Evolutionary conservation across 2,329 filamentous ascomycete species (phyloP), one percentile per base, ranked within the genome.

Genomic region (Thermoascus crustaceus): DNA sequence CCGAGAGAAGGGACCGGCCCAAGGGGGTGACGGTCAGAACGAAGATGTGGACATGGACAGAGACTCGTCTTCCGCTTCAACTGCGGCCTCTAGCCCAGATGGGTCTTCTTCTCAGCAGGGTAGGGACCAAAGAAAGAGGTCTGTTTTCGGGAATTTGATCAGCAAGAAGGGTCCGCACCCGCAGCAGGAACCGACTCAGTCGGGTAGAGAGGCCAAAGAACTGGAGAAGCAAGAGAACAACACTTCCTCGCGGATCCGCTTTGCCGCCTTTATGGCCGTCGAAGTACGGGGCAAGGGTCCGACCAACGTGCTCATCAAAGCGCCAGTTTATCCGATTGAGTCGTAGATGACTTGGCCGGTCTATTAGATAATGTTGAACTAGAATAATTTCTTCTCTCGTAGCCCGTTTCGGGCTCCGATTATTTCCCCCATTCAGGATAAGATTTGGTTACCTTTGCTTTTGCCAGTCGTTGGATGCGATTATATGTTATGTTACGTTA

Each of bases 251-350:
- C 79, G 75, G 46, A 76, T 89, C 37, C 76, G 84, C 26, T 82
- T 88, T 56, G 79, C 84, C 2, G 81, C 79, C 4, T 89, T 88
- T 55, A 61, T 87, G 38, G 75, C 73, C 11, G 72, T 87, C 20
- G 83, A 88, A 60, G 82, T 89, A 5, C 69, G 81, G 43, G 82
- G 82, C 14, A 75, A 82, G 34, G 58, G 58, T 2, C 46, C 55
- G 7, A 51, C 54, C 40, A 84, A 84, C 60, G 79, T 87, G 31
- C 64, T 89, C 49, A 66, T 77, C 42, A 86, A 86, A 64, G 80
- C 84, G 13, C 82, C 83, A 9, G 79, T 88, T 20, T 89, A 66
- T 53, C 46, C 58, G 32, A 53, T 66, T 34, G 48, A 51, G 41
- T 57, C 13, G n/a, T 29, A 17, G 5, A 16, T 17, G n/a, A 16